These are phyloP conservation scores for Jackrogersella multiformis DNA, from an alignment of 495 filamentous ascomycete genomes.

Conservation along the genomic window DNA sequence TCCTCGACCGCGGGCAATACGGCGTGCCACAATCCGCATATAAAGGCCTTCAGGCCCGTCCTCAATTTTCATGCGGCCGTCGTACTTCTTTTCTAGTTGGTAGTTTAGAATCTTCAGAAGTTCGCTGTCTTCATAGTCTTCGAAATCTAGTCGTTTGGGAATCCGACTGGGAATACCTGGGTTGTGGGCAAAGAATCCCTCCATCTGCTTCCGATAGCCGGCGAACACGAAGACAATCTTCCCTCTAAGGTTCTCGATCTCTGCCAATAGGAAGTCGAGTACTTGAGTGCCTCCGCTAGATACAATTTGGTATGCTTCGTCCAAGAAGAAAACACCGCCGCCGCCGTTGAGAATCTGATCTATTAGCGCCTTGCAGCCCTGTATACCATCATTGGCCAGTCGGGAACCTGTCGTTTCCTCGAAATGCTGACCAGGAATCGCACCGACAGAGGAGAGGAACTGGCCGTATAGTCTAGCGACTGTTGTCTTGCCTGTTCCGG, in stretches of 20 bases:
- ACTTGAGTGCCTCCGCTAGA: slow-evolving; percentile 70
- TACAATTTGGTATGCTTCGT: slow-evolving; percentile 79
- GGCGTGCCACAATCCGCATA: slow-evolving; percentile 67
- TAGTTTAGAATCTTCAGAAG: slow-evolving; percentile 72
- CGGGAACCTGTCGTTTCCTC: slow-evolving; percentile 74
- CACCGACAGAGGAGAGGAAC: slow-evolving; percentile 69
- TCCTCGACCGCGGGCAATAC: slow-evolving; percentile 69
- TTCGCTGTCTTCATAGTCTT: slow-evolving; percentile 75
- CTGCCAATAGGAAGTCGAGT: slow-evolving; percentile 77
- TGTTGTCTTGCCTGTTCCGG: slow-evolving; percentile 85
- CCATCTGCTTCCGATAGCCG: slow-evolving; percentile 82
- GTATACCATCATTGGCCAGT: slow-evolving; percentile 71
- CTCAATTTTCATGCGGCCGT: slow-evolving; percentile 66
- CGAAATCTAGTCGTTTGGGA: slow-evolving; percentile 70
- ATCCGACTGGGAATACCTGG: slow-evolving; percentile 78
- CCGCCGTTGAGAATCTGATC: slow-evolving; percentile 63
- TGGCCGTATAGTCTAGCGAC: slow-evolving; percentile 80
- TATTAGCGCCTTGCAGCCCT: slow-evolving; percentile 65
- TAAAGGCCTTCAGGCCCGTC: slow-evolving; percentile 70
- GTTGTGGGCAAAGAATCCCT: slow-evolving; percentile 81
- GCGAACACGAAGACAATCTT: slow-evolving; percentile 81
- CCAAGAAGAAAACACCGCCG: slow-evolving; percentile 78
- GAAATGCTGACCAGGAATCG: slow-evolving; percentile 63
- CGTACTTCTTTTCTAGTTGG: slow-evolving; percentile 57
- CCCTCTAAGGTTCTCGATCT: slow-evolving; percentile 78